Conservation (phyloP, 352 stramenopile genomes). For the Phytophthora vignae region DNA sequence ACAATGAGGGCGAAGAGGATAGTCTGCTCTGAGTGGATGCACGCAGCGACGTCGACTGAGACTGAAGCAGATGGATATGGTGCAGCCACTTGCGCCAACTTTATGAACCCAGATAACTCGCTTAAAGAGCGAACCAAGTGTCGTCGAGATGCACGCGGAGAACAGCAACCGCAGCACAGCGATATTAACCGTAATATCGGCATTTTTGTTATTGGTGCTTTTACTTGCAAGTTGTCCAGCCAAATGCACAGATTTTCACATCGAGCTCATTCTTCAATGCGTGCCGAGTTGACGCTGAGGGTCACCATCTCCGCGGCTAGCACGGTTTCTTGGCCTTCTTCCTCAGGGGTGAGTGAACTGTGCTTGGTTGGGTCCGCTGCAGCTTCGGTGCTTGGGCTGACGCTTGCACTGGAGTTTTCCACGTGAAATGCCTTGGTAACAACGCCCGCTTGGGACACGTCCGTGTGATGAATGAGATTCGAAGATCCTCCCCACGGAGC, state of each 20-base stretch:
- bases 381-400: not conserved
- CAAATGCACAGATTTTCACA: not conserved
- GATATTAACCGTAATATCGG: slow-evolving; percentile 32
- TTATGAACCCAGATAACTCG: slow-evolving; percentile 32
- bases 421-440: slow-evolving; percentile 40
- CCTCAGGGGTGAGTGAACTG: slow-evolving; percentile 29
- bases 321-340: slow-evolving; percentile 37
- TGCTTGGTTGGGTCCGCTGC: slow-evolving; percentile 14
- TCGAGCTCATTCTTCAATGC: slow-evolving; percentile 3
- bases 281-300: slow-evolving; percentile 32
- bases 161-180: slow-evolving; percentile 8
- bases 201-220: slow-evolving; percentile 32
- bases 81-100: slow-evolving; percentile 1
- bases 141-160: slow-evolving; percentile 26
- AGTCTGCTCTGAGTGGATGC: slow-evolving; percentile 55
- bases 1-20: slow-evolving; percentile 63
- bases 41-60: slow-evolving; percentile 7
- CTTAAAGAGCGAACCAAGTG: slow-evolving; percentile 6
- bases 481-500: slow-evolving; percentile 38
- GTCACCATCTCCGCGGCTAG: slow-evolving; percentile 48
- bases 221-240: not conserved
- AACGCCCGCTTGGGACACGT: slow-evolving; percentile 56
- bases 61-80: not conserved
- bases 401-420: slow-evolving; percentile 4
- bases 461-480: slow-evolving; percentile 48